These are phyloP conservation scores for Beauveria sp. DNA, from an alignment of 2,329 filamentous ascomycete genomes.

Conservation along the genomic window DNA sequence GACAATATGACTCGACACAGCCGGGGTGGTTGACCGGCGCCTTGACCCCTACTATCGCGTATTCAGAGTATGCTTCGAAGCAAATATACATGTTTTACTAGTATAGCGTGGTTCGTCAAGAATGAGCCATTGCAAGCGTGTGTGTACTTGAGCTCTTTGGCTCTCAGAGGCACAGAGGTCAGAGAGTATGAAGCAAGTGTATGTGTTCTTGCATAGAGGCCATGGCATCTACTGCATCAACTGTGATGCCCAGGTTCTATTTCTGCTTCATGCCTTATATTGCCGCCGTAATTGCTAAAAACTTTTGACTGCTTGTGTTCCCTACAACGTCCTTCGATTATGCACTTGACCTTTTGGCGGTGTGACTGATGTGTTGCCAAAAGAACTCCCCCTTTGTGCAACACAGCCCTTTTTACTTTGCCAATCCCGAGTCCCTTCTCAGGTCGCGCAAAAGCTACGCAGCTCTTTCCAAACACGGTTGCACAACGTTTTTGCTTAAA, in stretches of 20 bases:
- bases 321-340: background rate
- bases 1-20: background rate
- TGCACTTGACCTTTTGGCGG: background rate
- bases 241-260: background rate
- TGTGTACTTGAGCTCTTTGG: too few species aligned
- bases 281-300: background rate
- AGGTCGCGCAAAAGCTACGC: background rate
- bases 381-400: background rate
- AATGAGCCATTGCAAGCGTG: too few species aligned
- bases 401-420: background rate
- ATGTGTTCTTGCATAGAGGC: too few species aligned
- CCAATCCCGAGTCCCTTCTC: background rate
- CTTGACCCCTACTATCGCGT: background rate
- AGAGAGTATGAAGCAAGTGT: too few species aligned
- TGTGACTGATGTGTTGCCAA: constrained; percentile 1
- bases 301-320: background rate
- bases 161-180: too few species aligned
- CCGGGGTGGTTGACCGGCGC: background rate
- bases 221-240: too few species aligned
- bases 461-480: background rate
- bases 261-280: background rate
- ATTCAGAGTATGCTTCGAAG: too few species aligned
- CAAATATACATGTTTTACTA: too few species aligned
- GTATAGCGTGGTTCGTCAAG: too few species aligned
- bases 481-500: background rate